Percentiles rank a stretch among this genome's conserved stretches.
Evolutionary conservation across 108 stramenopile genomes (phyloP).

Genomic region (Nitzschia sp.): DNA sequence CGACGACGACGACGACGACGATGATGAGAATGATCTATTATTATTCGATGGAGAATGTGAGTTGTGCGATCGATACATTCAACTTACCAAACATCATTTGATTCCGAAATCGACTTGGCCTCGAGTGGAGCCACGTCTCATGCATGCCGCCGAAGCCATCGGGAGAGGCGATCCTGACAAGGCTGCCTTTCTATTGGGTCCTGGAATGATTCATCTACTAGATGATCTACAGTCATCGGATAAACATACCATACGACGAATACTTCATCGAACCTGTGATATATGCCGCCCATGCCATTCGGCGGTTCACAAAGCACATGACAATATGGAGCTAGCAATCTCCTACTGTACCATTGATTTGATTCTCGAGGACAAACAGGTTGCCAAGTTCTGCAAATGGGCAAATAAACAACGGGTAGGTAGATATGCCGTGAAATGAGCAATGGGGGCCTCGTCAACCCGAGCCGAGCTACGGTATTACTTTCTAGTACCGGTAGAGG

Average conservation of each 20-base stretch:
- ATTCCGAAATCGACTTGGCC: conserved; percentile 67
- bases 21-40: conserved; percentile 8
- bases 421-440: conserved; percentile 32
- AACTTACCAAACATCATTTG: conserved; percentile 68
- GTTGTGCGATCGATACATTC: conserved; percentile 70
- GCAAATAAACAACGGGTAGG: conserved; percentile 63
- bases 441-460: not conserved
- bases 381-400: conserved; percentile 73
- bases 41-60: conserved; percentile 74
- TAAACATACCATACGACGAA: conserved; percentile 22
- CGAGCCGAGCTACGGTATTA: too few relatives aligned
- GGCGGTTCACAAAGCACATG: conserved; percentile 56
- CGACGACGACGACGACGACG: conserved; percentile 17
- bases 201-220: conserved; percentile 29
- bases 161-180: conserved; percentile 24
- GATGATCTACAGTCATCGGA: not conserved
- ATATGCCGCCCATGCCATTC: conserved; percentile 74
- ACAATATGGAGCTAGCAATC: conserved; percentile 61
- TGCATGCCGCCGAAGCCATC: conserved; percentile 46
- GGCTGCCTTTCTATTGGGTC: conserved; percentile 38
- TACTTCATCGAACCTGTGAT: conserved; percentile 43
- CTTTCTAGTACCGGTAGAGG: too few relatives aligned
- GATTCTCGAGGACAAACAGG: conserved; percentile 46
- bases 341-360: conserved; percentile 57
- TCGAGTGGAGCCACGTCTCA: conserved; percentile 48